Percentiles rank a stretch among this genome's conserved stretches.
phyloP scores from a whole-genome alignment of 1,139 yeast genomes.

The Petasospora rhodanensis region DNA sequence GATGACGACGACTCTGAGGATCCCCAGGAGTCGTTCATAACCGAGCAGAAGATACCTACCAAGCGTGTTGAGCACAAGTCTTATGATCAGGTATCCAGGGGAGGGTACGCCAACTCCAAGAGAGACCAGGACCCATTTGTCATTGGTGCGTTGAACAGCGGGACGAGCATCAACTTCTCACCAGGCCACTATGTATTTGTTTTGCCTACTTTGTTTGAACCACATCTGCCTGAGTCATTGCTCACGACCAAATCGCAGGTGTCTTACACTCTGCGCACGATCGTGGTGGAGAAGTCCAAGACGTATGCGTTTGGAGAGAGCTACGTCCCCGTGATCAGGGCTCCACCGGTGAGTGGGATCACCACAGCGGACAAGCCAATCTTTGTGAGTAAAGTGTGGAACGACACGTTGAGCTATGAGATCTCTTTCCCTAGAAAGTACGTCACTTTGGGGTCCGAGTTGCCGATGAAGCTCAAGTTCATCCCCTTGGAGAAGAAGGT shows the following conservation, averaged over 20 bases:
- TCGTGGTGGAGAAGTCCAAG: conserved; percentile 22
- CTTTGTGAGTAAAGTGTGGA: conserved; percentile 80
- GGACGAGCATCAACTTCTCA: conserved; percentile 13
- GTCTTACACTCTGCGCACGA: conserved; percentile 27
- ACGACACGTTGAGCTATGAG: conserved; percentile 71
- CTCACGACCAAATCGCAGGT: conserved; percentile 35
- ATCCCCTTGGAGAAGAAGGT: conserved; percentile 70
- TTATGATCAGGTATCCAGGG: conserved; percentile 15
- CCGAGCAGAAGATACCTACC: conserved; percentile 17
- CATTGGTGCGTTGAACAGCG: conserved; percentile 11
- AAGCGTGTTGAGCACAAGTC: conserved; percentile 10
- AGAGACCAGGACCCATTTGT: conserved; percentile 18
- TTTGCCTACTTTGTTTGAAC: conserved; percentile 66
- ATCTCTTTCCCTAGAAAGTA: conserved; percentile 73
- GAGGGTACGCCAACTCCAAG: conserved; percentile 11
- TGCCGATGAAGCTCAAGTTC: conserved; percentile 60
- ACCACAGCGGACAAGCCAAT: conserved; percentile 77
- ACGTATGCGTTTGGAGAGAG: conserved; percentile 19
- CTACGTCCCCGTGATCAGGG: conserved; percentile 44
- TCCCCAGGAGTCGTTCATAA: conserved; percentile 22
- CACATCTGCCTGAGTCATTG: conserved; percentile 69
- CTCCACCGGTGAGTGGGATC: conserved; percentile 76
- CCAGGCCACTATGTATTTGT: conserved; percentile 80
- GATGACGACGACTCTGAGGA: conserved; percentile 21
- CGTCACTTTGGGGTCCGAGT: conserved; percentile 63